phyloP scores from a whole-genome alignment of 1,139 yeast genomes.

The Groenewaldozyma sp. region DNA sequence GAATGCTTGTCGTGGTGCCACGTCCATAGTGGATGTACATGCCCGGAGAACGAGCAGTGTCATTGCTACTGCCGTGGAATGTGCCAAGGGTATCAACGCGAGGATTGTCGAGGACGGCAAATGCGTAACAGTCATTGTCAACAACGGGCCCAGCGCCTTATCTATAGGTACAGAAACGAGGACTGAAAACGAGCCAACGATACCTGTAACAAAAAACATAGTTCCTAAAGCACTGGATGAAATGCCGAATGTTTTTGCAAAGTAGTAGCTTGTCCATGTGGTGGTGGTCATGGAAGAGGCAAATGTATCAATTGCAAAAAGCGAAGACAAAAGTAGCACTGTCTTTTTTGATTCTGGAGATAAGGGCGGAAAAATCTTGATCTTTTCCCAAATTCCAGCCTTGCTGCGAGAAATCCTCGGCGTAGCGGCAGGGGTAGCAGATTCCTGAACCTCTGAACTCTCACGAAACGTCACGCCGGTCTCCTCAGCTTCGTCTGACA shows the following conservation, averaged over 20 bases:
- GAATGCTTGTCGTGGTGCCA: constrained; percentile 70
- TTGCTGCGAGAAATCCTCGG: not conserved
- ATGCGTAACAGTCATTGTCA: constrained; percentile 62
- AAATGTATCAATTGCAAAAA: constrained; percentile 61
- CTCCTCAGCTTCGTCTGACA: too few species aligned
- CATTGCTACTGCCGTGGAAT: constrained; percentile 21
- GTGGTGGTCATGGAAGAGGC: constrained; percentile 76
- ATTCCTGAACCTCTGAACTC: constrained; percentile 9
- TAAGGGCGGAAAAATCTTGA: constrained; percentile 16
- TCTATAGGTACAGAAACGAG: constrained; percentile 62
- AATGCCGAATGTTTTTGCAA: constrained; percentile 27
- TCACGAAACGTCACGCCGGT: too few species aligned
- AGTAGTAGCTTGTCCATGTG: constrained; percentile 75
- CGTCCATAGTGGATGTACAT: constrained; percentile 64
- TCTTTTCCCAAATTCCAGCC: too few species aligned
- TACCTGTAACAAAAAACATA: constrained; percentile 50
- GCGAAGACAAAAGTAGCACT: constrained; percentile 35
- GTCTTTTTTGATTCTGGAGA: constrained; percentile 18
- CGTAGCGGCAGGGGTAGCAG: constrained; percentile 1
- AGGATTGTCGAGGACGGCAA: constrained; percentile 62
- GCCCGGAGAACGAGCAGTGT: constrained; percentile 37
- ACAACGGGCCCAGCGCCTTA: constrained; percentile 59
- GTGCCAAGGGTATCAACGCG: constrained; percentile 40
- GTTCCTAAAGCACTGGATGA: constrained; percentile 31
- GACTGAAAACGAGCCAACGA: constrained; percentile 48